A percentile compares a stretch with the other conserved stretches of the same genome.
phyloP scores from a whole-genome alignment of 495 filamentous ascomycete genomes.

The Tuber melanosporum region DNA sequence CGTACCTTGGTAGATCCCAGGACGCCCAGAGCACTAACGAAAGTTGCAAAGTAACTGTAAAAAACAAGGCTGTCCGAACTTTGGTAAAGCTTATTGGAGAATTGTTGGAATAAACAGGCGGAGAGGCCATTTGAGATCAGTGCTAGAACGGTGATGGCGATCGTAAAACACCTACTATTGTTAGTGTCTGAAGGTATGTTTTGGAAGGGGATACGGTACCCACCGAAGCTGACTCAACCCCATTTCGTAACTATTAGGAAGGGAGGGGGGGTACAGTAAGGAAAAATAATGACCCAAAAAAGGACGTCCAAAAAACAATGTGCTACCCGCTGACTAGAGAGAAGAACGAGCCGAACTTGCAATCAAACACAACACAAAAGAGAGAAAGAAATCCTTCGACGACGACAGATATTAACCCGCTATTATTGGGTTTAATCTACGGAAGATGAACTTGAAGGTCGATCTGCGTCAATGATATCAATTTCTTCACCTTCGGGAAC shows the following conservation, averaged over 20 bases:
- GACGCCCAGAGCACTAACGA: constrained; percentile 20
- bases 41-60: constrained; percentile 26
- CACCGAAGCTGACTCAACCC: constrained; percentile 20
- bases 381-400: neutral
- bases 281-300: constrained; percentile 16
- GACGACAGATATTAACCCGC: neutral
- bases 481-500: constrained; percentile 30
- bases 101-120: constrained; percentile 29
- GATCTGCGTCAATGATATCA: constrained; percentile 30
- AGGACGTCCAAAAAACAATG: constrained; percentile 12
- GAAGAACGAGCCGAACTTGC: neutral
- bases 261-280: neutral
- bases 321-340: neutral
- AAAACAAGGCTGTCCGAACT: constrained; percentile 13
- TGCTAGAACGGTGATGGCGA: constrained; percentile 18
- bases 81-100: constrained; percentile 21
- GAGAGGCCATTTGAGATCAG: constrained; percentile 29
- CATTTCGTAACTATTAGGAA: constrained; percentile 8
- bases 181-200: neutral
- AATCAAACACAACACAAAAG: neutral
- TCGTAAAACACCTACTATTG: constrained; percentile 13
- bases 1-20: constrained; percentile 20
- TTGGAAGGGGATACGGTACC: constrained; percentile 6
- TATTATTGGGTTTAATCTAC: constrained; percentile 14
- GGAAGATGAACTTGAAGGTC: constrained; percentile 9